phyloP scores from a whole-genome alignment of 78 protist species.

The Salpingoeca rosetta region DNA sequence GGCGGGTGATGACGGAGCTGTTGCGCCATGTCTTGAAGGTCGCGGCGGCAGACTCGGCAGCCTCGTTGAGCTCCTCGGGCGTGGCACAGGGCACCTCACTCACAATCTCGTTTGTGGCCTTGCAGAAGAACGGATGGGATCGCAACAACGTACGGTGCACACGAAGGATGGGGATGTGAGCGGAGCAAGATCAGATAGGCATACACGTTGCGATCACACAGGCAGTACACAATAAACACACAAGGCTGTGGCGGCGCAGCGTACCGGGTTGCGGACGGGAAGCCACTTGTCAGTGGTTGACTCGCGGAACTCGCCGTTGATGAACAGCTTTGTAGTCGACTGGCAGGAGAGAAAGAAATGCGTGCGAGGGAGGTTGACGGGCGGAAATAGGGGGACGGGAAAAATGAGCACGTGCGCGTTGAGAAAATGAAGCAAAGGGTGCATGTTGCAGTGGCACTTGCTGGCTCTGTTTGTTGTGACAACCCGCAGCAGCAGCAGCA shows the following conservation, averaged over 20 bases:
- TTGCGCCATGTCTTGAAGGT: constrained; percentile 76
- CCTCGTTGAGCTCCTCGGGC: constrained; percentile 70
- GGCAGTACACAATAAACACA: neutral
- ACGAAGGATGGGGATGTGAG: no score
- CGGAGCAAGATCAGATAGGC: no score
- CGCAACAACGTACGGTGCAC: neutral
- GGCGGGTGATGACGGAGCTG: constrained; percentile 62
- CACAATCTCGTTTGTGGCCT: constrained; percentile 71
- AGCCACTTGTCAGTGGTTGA: constrained; percentile 61
- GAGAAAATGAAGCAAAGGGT: no score
- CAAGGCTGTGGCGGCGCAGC: neutral
- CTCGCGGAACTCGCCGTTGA: constrained; percentile 74
- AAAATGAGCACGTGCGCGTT: no score
- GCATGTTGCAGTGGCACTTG: no score
- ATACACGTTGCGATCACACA: no score
- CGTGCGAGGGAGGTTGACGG: no score
- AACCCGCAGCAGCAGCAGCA: no score
- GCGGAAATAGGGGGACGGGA: no score
- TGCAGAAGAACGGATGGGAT: neutral
- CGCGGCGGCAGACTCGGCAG: constrained; percentile 60
- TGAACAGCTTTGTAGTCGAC: constrained; percentile 62
- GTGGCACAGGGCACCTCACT: constrained; percentile 65
- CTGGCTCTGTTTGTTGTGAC: no score
- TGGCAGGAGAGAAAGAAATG: no score
- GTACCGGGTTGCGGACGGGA: constrained; percentile 77